phyloP scores from a whole-genome alignment of 140 eudicot genomes.

The Bidens hawaiensis region DNA sequence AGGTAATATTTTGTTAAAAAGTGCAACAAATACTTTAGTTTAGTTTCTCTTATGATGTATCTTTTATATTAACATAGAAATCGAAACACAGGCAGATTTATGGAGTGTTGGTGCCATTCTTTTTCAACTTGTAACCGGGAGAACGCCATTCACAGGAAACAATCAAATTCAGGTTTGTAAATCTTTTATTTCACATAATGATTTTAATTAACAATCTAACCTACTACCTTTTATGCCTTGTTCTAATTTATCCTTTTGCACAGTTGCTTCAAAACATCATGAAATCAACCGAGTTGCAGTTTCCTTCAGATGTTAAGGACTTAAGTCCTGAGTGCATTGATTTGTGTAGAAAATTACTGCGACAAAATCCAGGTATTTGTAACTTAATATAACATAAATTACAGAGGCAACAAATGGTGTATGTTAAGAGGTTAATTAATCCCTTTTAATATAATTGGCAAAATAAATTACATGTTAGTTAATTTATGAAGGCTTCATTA shows the following conservation, averaged over 20 bases:
- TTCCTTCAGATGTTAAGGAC: constrained; percentile 73
- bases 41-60: neutral
- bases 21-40: neutral
- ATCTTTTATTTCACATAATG: constrained; percentile 9
- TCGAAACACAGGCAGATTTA: constrained; percentile 89
- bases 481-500: neutral
- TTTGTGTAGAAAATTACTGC: constrained; percentile 76
- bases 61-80: constrained; percentile 24
- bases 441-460: too few relatives aligned
- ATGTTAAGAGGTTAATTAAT: constrained; percentile 11
- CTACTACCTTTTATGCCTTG: constrained; percentile 3
- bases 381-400: neutral
- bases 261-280: constrained; percentile 85
- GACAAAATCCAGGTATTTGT: constrained; percentile 79
- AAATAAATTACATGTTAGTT: too few relatives aligned
- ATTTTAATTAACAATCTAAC: neutral
- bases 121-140: constrained; percentile 91
- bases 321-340: constrained; percentile 69
- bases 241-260: constrained; percentile 14
- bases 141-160: constrained; percentile 86
- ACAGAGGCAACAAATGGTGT: constrained; percentile 3
- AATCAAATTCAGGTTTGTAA: constrained; percentile 68
- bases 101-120: constrained; percentile 98
- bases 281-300: constrained; percentile 65
- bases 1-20: constrained; percentile 44